Evolutionary conservation across 2,329 filamentous ascomycete species (phyloP), one percentile per base, ranked within the genome.

Genomic region (Xylaria sp.): DNA sequence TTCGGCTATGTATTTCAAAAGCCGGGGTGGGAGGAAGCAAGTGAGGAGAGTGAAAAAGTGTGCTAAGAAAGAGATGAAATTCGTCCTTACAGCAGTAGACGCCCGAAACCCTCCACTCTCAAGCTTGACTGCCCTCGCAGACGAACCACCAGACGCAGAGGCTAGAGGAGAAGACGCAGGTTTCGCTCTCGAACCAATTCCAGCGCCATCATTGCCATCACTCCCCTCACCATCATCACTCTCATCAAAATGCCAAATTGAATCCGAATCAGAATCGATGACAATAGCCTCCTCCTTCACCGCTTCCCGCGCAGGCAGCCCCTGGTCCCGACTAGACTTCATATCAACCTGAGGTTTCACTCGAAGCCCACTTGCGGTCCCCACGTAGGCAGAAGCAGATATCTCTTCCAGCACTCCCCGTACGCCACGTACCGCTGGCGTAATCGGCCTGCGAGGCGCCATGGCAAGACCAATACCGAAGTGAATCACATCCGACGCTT

Each of bases 181-280:
- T 23, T 44, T 34, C 2, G 34, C 2, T 8, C 20, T 52, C 48
- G 34, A 23, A 20, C 28, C 44, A 37, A 7, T 15, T 37, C 7
- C 10, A 37, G 34, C 8, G 8, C 34, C 34, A 37, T 37, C 34
- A 37, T 9, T 37, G 34, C 34, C 34, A 37, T 37, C 34, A 10
- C 34, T 37, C 7, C 34, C 34, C 9, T 7, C 56, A 46, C 23
- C 56, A 31, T n/a, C 10, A 23, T 41, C 54, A 2, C 31, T 12
- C 31, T 46, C 20, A 41, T 28, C 37, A 7, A 10, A 37, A 28
- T 28, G 2, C 28, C 28, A 28, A 20, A 23, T 23, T 2, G 37
- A 25, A 44, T 41, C 12, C 10, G 54, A 57, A 8, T 66, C 67
- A 0, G 63, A 66, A 15, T 66, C 58, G 12, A 69, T 63, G 8